phyloP scores from a whole-genome alignment of 805 yeast genomes.

The Yarrowia sp. region DNA sequence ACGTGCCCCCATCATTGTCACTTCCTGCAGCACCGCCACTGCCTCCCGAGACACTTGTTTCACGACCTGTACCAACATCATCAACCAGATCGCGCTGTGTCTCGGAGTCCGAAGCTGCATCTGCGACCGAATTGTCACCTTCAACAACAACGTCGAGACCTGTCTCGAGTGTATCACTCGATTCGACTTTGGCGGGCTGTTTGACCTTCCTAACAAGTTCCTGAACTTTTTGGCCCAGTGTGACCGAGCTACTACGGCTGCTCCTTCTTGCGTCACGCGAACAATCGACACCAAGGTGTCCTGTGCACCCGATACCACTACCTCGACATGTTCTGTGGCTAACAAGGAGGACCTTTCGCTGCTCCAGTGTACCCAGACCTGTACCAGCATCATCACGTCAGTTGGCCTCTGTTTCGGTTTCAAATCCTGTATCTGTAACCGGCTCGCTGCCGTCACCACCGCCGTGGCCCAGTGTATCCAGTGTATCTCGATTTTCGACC shows the following conservation, averaged over 20 bases:
- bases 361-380: not conserved
- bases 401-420: slow-evolving; percentile 1
- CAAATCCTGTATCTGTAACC: not conserved
- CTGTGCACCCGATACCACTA: not conserved
- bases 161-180: not conserved
- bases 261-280: not conserved
- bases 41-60: not conserved
- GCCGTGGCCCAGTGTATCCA: slow-evolving; percentile 13
- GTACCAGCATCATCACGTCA: not conserved
- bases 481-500: slow-evolving; percentile 4
- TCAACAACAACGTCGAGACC: not conserved
- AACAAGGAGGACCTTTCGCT: not conserved
- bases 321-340: not conserved
- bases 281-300: not conserved
- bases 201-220: not conserved
- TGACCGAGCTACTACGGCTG: not conserved
- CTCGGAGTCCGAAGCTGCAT: not conserved
- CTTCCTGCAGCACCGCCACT: not conserved
- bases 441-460: not conserved
- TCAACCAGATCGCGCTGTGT: not conserved
- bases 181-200: not conserved
- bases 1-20: not conserved
- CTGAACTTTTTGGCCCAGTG: not conserved
- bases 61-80: not conserved
- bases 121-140: not conserved